A percentile compares a stretch with the other conserved stretches of the same genome.
These are phyloP conservation scores for Phalaenopsis aphrodite DNA, from an alignment of 106 monocot genomes.

Conservation along the genomic window DNA sequence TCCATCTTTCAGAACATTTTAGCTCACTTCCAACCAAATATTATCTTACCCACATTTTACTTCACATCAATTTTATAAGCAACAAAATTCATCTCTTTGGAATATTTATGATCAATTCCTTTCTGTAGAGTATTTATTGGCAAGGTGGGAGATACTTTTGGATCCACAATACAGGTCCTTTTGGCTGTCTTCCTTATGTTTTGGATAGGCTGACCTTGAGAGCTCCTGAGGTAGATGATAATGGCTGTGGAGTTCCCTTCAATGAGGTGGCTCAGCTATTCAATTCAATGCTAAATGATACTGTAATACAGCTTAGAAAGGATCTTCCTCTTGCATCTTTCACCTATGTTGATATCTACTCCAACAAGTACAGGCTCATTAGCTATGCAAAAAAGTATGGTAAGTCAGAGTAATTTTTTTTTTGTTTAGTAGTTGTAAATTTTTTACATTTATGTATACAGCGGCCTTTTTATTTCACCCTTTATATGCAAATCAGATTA, in stretches of 20 bases:
- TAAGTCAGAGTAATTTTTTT: conserved; percentile 12
- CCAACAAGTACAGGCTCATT: conserved; percentile 63
- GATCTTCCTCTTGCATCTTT: conserved; percentile 52
- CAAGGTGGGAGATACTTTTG: conserved; percentile 76
- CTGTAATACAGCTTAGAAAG: conserved; percentile 44
- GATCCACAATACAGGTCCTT: conserved; percentile 93
- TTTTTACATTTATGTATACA: not conserved
- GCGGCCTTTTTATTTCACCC: not conserved
- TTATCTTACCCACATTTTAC: not conserved
- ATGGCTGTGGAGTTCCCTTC: conserved; percentile 58
- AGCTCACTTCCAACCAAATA: not conserved
- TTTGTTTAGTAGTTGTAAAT: not conserved
- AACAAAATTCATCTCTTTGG: not conserved
- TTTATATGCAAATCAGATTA: too few relatives aligned
- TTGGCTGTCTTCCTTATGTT: conserved; percentile 81
- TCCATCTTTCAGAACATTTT: too few relatives aligned
- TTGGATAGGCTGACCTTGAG: conserved; percentile 24
- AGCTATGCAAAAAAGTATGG: conserved; percentile 46
- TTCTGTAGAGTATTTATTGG: conserved; percentile 43
- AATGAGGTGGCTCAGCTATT: conserved; percentile 64
- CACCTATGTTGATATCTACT: conserved; percentile 87
- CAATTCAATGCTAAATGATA: conserved; percentile 62
- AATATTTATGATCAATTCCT: not conserved
- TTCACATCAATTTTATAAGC: not conserved
- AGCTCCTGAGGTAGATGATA: conserved; percentile 30